Base-by-base conservation (phyloP, 2,329 filamentous ascomycete genomes). In the Curvularia lunata region DNA sequence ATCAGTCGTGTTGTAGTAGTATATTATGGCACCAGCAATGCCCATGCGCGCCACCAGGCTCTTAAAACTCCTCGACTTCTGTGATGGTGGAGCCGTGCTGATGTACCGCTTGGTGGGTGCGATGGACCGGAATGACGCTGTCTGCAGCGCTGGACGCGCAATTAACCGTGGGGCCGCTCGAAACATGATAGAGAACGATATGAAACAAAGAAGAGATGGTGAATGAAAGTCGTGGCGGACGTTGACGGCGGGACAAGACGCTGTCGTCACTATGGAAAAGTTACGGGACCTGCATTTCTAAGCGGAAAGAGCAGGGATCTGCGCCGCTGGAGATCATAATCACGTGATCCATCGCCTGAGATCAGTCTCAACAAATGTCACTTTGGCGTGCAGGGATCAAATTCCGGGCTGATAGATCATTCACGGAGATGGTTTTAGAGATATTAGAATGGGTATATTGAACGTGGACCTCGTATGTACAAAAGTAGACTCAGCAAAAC, bases 1-100 rank as follows among this genome's bases (percentile, higher is more conserved):
- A 52, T 88, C 85, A 71, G 89, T 94, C 7, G 92, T 97, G 81
- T 92, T 96, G 78, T 98, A 99, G 79, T 91, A 97, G 81, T 98
- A 99, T 48, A 98, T 80, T 45, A 89, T 87, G 19, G 85, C 91
- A 58, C 82, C 83, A 0, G 91, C 93, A 54, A 95, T 74, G 64
- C 87, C 91, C 86, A 92, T 89, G 81, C 94, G 85, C 69, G 86
- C 75, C 4, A 83, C 84, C 50, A 87, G 83, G 76, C 87, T 89
- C 84, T 93, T 96, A 91, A 91, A 97, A 75, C 88, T 90, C 75
- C 91, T 82, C 69, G 86, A 86, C 80, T 87, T 91, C 72, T 86
- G 81, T 64, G 86, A 82, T 3, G 89, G 81, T 53, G 83, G 80
- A 61, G 81, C 80, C 65, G 83, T 85, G 80, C 82, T 88, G 70